Evolutionary conservation across 768 basidiomycete genomes (phyloP), one percentile per base, ranked within the genome.

Genomic region (Gymnopilus dilepis): DNA sequence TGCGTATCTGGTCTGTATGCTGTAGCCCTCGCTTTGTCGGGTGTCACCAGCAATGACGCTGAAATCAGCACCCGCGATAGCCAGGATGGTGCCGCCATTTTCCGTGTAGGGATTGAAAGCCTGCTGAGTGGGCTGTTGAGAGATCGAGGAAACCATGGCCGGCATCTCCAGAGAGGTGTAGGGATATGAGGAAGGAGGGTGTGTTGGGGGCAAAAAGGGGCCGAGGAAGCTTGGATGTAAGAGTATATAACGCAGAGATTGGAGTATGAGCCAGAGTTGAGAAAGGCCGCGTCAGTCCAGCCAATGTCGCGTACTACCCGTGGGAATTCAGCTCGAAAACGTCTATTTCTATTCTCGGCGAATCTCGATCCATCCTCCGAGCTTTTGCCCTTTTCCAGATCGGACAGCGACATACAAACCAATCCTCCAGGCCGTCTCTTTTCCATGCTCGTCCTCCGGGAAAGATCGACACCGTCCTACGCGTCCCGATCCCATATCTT

Each of bases 1-100:
- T 7, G 95, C 95, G 75, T 97, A 98, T 74, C 97, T 85, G 61
- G 97, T 97, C 82, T 99, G 97, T 75, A 99, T 99, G 73, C 81
- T 92, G 78, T 93, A 99, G n/a, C 97, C 97, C 73, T 96, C 92
- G 66, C 90, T 94, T 80, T 99, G 97, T 59, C 97, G 82, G 43
- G 97, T 99, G 77, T 99, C 97, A 54, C 95, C 94, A 5, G 97
- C 96, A 69, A 98, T 92, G 73, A 99, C 95, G 62, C 86, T 85
- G 75, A 99, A 99, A 74, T 95, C 92, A 45, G 87, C 85, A 56
- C 97, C 97, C 4, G 96, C 94, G 72, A 99, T 93, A 71, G 93
- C 93, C 69, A 99, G 88, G 77, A 98, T 97, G 19, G 96, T 95
- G 26, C 97, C 97, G 30, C 97, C 97, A 68, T 98, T 98, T 67